Base-by-base conservation (phyloP, 768 basidiomycete genomes). In the Rhizopogon vesiculosus region DNA sequence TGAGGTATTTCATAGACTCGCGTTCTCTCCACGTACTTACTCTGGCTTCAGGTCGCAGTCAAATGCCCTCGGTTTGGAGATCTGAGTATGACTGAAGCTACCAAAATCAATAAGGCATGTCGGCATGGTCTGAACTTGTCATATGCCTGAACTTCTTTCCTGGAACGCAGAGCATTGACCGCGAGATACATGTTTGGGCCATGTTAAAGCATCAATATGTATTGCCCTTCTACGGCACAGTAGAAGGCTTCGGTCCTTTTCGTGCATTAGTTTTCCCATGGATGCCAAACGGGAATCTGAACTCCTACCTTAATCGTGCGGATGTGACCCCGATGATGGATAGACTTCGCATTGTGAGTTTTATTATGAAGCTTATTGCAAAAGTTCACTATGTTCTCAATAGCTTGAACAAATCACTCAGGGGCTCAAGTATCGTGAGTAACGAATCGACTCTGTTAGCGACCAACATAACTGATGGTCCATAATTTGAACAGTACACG, bases 251-350 rank as follows among this genome's bases (percentile, higher is more conserved):
- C 55, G 74, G 75, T 15, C 69, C 64, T n/a, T 74, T 53, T 29
- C 44, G 44, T 16, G 67, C 71, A 7, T 70, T 77, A 68, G 75
- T 76, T 4, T 76, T 74, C 46, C 75, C 76, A 16, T 77, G 76
- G 76, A 60, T 71, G 53, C 69, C 74, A 40, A 67, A 75, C 39
- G 76, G 76, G n/a, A 74, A 67, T 58, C 64, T 73, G 10, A 70
- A 65, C 49, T 72, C 68, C 51, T 73, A 75, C 56, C 65, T 77
- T 61, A 69, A 71, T 48, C 60, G 62, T 25, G 67, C 56, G 56
- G 74, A 71, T 8, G 72, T 74, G 56, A 67, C 72, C 28, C 55
- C 68, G 6, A 66, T 71, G 49, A 58, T 65, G 22, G 71, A 76
- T 50, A 69, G 74, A 39, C 56, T 77, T 38, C 65, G 63, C 48